Percentiles rank a stretch among this genome's conserved stretches.
Conservation (phyloP, 1,284 basidiomycete genomes). For the Ganoderma resinaceum region DNA sequence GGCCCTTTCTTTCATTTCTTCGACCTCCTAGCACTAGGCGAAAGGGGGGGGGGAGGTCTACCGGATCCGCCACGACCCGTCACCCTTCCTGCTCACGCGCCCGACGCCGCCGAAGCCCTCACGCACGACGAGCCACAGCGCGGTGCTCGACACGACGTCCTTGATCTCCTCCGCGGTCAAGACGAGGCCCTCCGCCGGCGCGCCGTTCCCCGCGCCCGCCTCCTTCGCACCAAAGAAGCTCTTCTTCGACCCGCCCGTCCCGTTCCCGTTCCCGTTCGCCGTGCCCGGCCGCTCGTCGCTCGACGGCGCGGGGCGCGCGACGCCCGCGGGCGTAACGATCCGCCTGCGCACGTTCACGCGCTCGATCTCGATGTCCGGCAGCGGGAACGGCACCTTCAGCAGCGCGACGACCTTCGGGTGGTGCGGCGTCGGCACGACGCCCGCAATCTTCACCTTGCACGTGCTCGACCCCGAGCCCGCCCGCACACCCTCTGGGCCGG, state of each 20-base stretch:
- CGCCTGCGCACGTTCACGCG: conserved; percentile 58
- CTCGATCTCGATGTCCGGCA: conserved; percentile 80
- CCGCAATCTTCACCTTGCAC: conserved; percentile 68
- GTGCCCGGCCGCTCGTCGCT: conserved; percentile 22
- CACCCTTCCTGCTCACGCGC: conserved; percentile 77
- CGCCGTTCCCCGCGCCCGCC: conserved; percentile 20
- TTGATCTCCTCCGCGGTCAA: conserved; percentile 94
- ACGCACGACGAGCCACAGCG: conserved; percentile 91
- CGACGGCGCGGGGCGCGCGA: conserved; percentile 45
- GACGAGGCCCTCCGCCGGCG: conserved; percentile 45
- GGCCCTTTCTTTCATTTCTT: neutral
- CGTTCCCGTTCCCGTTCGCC: conserved; percentile 14
- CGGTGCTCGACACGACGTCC: conserved; percentile 89
- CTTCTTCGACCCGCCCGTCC: conserved; percentile 20
- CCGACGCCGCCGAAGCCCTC: conserved; percentile 93
- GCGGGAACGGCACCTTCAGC: conserved; percentile 87
- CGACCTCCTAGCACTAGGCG: neutral
- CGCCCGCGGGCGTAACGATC: conserved; percentile 50
- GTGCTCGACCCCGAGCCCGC: conserved; percentile 20
- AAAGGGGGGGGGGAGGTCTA: neutral
- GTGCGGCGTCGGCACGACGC: conserved; percentile 91
- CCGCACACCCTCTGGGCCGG: conserved; percentile 4
- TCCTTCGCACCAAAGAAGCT: conserved; percentile 21
- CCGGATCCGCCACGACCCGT: conserved; percentile 65
- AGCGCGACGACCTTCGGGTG: conserved; percentile 95